Percentiles rank a stretch among this genome's conserved stretches.
phyloP scores from a whole-genome alignment of 352 stramenopile genomes.

The Pythium brassicae region DNA sequence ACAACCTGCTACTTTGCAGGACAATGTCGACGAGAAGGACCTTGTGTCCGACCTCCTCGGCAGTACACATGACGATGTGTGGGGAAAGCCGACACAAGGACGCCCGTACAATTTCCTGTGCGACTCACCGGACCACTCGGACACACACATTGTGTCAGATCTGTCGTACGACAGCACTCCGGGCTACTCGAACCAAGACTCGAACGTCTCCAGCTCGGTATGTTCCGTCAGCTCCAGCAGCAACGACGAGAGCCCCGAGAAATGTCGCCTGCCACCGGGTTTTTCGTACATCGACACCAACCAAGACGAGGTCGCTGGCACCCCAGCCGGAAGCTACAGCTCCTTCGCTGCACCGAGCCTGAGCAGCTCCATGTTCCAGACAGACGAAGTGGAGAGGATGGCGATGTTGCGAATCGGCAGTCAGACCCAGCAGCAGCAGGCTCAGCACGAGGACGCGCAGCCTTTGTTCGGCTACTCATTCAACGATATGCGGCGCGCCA shows the following conservation, averaged over 20 bases:
- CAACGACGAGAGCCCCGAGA: conserved; percentile 19
- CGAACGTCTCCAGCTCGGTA: conserved; percentile 17
- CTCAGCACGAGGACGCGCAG: background rate
- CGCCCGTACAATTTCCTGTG: conserved; percentile 9
- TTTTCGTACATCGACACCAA: conserved; percentile 72
- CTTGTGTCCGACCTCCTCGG: background rate
- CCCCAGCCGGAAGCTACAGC: conserved; percentile 59
- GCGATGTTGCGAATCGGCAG: conserved; percentile 8
- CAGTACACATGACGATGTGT: conserved; percentile 4
- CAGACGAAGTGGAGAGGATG: conserved; percentile 4
- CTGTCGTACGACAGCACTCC: conserved; percentile 18
- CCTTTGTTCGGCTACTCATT: conserved; percentile 4
- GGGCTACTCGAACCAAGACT: conserved; percentile 16
- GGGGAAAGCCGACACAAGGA: conserved; percentile 4
- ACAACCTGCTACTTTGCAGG: conserved; percentile 2
- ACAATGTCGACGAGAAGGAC: conserved; percentile 4
- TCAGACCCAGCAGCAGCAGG: background rate
- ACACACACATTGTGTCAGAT: conserved; percentile 17
- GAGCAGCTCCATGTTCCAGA: conserved; percentile 6
- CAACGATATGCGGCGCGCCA: background rate
- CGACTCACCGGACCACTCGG: conserved; percentile 27
- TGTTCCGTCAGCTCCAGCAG: conserved; percentile 14
- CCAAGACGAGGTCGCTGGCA: conserved; percentile 77
- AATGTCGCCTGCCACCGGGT: conserved; percentile 22
- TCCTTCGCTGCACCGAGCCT: background rate